Evolutionary conservation across 306 rosid genomes (phyloP).

Genomic region (Fragaria iinumae): DNA sequence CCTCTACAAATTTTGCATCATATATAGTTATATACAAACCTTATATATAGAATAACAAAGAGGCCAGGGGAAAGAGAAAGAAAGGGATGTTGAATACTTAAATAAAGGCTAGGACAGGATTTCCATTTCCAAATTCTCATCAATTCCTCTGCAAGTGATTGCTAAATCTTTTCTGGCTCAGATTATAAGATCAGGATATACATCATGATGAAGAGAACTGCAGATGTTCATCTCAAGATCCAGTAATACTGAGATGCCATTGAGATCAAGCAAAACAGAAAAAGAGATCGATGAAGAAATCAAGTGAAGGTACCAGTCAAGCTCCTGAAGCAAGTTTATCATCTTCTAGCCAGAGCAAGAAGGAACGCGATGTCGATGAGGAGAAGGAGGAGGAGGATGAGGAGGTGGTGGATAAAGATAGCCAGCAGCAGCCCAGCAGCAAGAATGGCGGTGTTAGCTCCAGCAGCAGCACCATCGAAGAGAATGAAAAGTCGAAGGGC

Average conservation of each 20-base stretch:
- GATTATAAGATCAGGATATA: neutral
- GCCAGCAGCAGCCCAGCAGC: neutral
- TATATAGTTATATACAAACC: constrained; percentile 6
- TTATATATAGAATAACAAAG: neutral
- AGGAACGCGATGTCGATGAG: constrained; percentile 5
- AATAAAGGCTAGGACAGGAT: neutral
- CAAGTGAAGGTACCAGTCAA: constrained; percentile 20
- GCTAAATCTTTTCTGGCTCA: neutral
- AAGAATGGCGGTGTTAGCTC: constrained; percentile 27
- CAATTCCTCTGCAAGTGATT: constrained; percentile 13
- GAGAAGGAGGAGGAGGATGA: constrained; percentile 9
- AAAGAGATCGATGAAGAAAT: constrained; percentile 16
- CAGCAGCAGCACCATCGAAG: constrained; percentile 39
- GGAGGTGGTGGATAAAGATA: constrained; percentile 8
- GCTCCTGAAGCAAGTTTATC: constrained; percentile 17
- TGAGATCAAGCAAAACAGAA: constrained; percentile 14
- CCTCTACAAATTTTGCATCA: constrained; percentile 13
- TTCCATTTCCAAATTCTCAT: constrained; percentile 19
- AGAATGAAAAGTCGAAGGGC: constrained; percentile 29
- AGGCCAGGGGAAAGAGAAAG: constrained; percentile 9
- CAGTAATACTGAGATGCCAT: constrained; percentile 6
- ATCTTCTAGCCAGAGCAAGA: constrained; percentile 10
- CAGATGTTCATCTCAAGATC: constrained; percentile 11
- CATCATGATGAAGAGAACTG: neutral
- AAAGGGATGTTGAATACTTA: constrained; percentile 22